A percentile compares a stretch with the other conserved stretches of the same genome.
These are phyloP conservation scores for Chaetoceros muelleri DNA, from an alignment of 108 stramenopile genomes.

Conservation along the genomic window DNA sequence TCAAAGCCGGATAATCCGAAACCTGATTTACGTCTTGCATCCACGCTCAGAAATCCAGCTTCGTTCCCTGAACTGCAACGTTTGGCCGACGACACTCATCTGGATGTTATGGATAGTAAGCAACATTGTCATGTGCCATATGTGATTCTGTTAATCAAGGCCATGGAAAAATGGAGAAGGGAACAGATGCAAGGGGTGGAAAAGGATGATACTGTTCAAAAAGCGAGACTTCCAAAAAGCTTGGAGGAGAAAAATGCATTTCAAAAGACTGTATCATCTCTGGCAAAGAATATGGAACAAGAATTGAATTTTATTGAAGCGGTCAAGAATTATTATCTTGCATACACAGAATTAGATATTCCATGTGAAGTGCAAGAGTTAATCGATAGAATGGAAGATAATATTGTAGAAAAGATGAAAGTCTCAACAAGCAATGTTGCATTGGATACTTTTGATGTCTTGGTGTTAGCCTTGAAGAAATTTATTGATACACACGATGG, in stretches of 20 bases:
- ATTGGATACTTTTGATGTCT: conserved; percentile 7
- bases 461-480: conserved; percentile 33
- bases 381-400: conserved; percentile 16
- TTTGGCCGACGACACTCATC: conserved; percentile 17
- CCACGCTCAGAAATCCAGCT: conserved; percentile 25
- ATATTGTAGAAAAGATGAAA: background rate
- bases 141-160: conserved; percentile 59
- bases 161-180: conserved; percentile 34
- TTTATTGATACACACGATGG: conserved; percentile 37
- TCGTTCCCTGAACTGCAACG: conserved; percentile 26
- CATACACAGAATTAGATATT: conserved; percentile 55
- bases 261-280: conserved; percentile 29
- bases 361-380: conserved; percentile 30
- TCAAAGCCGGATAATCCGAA: conserved; percentile 48
- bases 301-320: conserved; percentile 88
- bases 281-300: conserved; percentile 42
- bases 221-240: conserved; percentile 29
- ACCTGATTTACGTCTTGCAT: conserved; percentile 66
- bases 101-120: conserved; percentile 30
- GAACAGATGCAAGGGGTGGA: too few species aligned
- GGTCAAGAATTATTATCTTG: conserved; percentile 59
- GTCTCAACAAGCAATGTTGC: conserved; percentile 1
- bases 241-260: conserved; percentile 80
- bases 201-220: background rate
- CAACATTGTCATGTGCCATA: conserved; percentile 83